Percentiles rank a stretch among this genome's conserved stretches.
These are phyloP conservation scores for Singerocomus inundabilis DNA, from an alignment of 1,284 basidiomycete species.

Conservation along the genomic window DNA sequence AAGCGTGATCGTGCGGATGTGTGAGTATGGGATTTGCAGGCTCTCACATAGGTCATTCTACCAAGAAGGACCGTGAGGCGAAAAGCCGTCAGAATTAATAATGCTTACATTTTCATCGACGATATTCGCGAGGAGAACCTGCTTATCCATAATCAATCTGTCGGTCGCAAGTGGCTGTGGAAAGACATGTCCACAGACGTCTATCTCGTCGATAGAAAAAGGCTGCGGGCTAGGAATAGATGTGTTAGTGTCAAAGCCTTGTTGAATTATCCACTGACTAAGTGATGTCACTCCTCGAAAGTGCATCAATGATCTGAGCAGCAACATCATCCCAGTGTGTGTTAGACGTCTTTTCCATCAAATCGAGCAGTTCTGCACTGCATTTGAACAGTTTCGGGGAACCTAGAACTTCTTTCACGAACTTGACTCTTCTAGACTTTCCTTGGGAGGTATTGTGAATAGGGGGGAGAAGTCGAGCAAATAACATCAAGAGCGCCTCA, in stretches of 20 bases:
- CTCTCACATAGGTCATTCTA: constrained; percentile 45
- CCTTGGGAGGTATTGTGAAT: constrained; percentile 35
- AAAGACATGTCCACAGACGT: constrained; percentile 37
- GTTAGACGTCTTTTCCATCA: constrained; percentile 42
- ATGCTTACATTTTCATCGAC: constrained; percentile 24
- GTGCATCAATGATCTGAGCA: constrained; percentile 44
- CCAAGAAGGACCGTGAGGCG: constrained; percentile 14
- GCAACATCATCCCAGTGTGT: constrained; percentile 56
- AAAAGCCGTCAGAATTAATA: constrained; percentile 6
- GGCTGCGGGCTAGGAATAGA: constrained; percentile 52
- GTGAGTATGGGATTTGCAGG: constrained; percentile 43
- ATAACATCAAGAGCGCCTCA: constrained; percentile 54
- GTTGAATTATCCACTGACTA: constrained; percentile 41
- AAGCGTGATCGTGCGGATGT: constrained; percentile 42
- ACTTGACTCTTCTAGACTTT: constrained; percentile 40
- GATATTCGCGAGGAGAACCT: constrained; percentile 50
- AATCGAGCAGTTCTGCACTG: constrained; percentile 38
- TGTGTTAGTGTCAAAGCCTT: constrained; percentile 1
- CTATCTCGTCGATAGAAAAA: constrained; percentile 46
- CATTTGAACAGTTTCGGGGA: constrained; percentile 33
- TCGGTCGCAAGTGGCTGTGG: constrained; percentile 38
- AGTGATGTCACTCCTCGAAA: constrained; percentile 45
- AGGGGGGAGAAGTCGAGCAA: constrained; percentile 55
- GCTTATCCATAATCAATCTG: constrained; percentile 52
- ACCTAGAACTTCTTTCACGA: constrained; percentile 52